These are phyloP conservation scores for Xylogone sp. DNA, from an alignment of 2,329 filamentous ascomycete species.

Conservation along the genomic window DNA sequence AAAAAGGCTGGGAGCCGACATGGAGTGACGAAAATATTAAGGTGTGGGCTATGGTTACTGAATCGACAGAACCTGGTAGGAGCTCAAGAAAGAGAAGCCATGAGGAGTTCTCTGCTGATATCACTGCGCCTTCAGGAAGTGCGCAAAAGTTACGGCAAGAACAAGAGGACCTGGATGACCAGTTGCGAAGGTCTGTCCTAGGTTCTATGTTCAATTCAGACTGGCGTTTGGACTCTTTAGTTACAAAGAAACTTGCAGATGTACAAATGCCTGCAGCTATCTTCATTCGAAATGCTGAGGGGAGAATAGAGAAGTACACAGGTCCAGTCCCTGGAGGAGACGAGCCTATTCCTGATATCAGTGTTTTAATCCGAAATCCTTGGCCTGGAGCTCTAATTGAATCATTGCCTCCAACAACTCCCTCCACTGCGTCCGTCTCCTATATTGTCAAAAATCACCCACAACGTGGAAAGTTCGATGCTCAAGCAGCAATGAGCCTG, in stretches of 20 bases:
- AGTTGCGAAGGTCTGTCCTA: constrained; percentile 60
- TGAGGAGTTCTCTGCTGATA: constrained; percentile 39
- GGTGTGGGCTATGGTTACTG: constrained; percentile 77
- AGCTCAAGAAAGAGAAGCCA: constrained; percentile 42
- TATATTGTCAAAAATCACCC: constrained; percentile 80
- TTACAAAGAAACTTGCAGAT: constrained; percentile 61
- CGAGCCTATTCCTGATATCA: constrained; percentile 55
- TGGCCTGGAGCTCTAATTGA: constrained; percentile 71
- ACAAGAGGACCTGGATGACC: constrained; percentile 37
- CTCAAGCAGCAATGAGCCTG: constrained; percentile 57
- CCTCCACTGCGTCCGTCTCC: constrained; percentile 67
- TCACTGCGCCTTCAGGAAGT: constrained; percentile 8
- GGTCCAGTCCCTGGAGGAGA: constrained; percentile 59
- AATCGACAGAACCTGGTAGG: constrained; percentile 22
- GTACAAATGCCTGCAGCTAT: constrained; percentile 66
- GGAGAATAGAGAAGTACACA: constrained; percentile 64
- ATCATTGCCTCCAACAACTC: constrained; percentile 64
- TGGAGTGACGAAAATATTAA: constrained; percentile 74
- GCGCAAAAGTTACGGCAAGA: constrained; percentile 30
- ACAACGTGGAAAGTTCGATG: constrained; percentile 77
- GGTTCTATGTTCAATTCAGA: constrained; percentile 73
- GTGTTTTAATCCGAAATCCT: constrained; percentile 68
- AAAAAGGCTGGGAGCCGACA: constrained; percentile 50
- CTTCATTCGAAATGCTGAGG: constrained; percentile 63
- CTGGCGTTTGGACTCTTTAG: constrained; percentile 69